Percentiles rank a stretch among this genome's conserved stretches.
Conservation (phyloP, 108 stramenopile genomes). For the Stephanodiscus minutulus region DNA sequence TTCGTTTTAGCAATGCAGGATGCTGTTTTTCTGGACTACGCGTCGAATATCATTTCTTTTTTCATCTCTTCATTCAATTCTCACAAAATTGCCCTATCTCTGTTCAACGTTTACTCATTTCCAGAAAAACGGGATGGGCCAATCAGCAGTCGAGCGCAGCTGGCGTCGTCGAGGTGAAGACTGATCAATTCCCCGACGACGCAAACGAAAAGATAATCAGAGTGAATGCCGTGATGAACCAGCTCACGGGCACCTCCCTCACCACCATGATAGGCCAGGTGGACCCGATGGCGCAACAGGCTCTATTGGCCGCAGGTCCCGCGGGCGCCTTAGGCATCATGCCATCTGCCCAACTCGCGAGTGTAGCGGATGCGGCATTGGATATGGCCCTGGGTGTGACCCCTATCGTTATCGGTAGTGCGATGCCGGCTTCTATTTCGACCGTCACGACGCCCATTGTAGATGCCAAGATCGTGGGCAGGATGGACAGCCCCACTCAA, state of each 20-base stretch:
- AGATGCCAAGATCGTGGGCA: slow-evolving; percentile 45
- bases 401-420: slow-evolving; percentile 21
- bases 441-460: slow-evolving; percentile 15
- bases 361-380: slow-evolving; percentile 53
- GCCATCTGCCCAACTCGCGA: slow-evolving; percentile 34
- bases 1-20: neutral
- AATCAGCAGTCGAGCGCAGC: slow-evolving; percentile 58
- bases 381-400: slow-evolving; percentile 41
- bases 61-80: neutral
- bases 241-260: slow-evolving; percentile 57
- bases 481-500: slow-evolving; percentile 47
- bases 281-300: slow-evolving; percentile 37
- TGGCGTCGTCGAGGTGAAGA: slow-evolving; percentile 59
- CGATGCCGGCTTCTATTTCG: slow-evolving; percentile 15
- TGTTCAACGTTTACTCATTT: slow-evolving; percentile 2
- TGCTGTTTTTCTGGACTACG: neutral
- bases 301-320: slow-evolving; percentile 41
- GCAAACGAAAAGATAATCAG: slow-evolving; percentile 64
- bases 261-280: slow-evolving; percentile 37
- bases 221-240: slow-evolving; percentile 54
- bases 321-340: slow-evolving; percentile 49
- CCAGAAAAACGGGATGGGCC: slow-evolving; percentile 90
- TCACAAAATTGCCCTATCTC: neutral
- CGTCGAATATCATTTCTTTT: neutral
- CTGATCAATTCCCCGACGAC: slow-evolving; percentile 75